These are phyloP conservation scores for Thozetella sp. DNA, from an alignment of 495 filamentous ascomycete species.

Conservation along the genomic window DNA sequence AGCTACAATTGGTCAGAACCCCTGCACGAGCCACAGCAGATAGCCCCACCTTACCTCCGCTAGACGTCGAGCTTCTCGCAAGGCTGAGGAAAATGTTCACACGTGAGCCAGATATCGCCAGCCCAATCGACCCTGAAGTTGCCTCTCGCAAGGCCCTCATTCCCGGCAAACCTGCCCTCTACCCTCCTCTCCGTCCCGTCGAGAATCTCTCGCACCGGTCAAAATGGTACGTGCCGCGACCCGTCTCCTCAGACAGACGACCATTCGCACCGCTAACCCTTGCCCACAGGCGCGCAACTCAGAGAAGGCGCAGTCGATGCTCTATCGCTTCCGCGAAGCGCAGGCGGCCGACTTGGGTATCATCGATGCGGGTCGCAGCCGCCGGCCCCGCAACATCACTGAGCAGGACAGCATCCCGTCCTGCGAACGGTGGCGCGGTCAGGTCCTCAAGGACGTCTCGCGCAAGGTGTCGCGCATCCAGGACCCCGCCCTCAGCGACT, in stretches of 20 bases:
- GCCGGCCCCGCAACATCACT: constrained; percentile 88
- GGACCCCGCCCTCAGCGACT: constrained; percentile 84
- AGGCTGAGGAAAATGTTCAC: no score
- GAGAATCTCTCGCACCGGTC: not conserved
- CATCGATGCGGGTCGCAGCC: constrained; percentile 87
- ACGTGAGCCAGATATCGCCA: no score
- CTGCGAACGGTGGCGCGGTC: constrained; percentile 98
- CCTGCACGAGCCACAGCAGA: no score
- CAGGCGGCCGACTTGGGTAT: constrained; percentile 97
- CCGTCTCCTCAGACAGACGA: not conserved
- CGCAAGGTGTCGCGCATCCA: constrained; percentile 96
- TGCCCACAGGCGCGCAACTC: constrained; percentile 68
- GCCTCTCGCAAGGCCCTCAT: no score
- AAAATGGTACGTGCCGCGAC: constrained; percentile 25
- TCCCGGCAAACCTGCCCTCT: no score
- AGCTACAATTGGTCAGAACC: no score
- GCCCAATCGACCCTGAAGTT: no score
- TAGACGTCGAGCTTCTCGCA: no score
- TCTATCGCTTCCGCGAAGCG: constrained; percentile 98
- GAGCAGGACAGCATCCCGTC: constrained; percentile 78
- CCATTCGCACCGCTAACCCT: not conserved
- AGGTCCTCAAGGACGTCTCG: constrained; percentile 95
- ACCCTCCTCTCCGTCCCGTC: not conserved
- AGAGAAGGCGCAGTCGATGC: constrained; percentile 99
- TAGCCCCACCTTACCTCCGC: no score